Evolutionary conservation across 2,329 filamentous ascomycete genomes (phyloP), one percentile per base, ranked within the genome.

Genomic region (Colletotrichum filicis): DNA sequence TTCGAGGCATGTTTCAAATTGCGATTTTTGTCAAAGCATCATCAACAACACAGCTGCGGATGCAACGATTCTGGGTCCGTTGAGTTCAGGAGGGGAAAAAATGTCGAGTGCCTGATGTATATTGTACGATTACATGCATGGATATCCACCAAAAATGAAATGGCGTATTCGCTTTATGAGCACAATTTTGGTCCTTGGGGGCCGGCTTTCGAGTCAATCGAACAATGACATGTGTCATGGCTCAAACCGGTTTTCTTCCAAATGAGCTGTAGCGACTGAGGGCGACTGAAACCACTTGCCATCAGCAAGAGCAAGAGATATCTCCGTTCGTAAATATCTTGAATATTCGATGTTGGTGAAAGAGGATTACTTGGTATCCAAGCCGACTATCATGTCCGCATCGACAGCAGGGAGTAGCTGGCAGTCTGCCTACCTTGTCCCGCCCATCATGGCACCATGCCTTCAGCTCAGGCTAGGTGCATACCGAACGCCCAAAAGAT

Each of bases 51-150:
- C 24, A 28, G n/a, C 16, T 35, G n/a, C 46, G 19, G 46, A 59
- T 26, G 12, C 42, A 28, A 37, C 35, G 16, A 58, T 24, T 5
- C 7, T 7, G 26, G 16, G 32, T 42, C 14, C 46, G 22, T 49
- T 30, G n/a, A 32, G 16, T 16, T 28, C 11, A 28, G 46, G 55
- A 16, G 53, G 53, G 37, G 19, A 8, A 46, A 26, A 32, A 49
- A 14, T 32, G 14, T 37, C 22, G 16, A 30, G 37, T 55, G 55
- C n/a, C 8, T 19, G 64, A 68, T 58, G 58, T 64, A 64, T 68
- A 64, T 53, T 73, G 70, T 73, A 69, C 66, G 66, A 72, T 55
- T 69, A 69, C 26, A 64, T 26, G 42, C 59, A 64, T 55, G 66
- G 66, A 69, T 72, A 69, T 69, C 59, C 53, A 49, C 28, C 35